These are phyloP conservation scores for Saraca asoca DNA, from an alignment of 331 rosid genomes.

Conservation along the genomic window DNA sequence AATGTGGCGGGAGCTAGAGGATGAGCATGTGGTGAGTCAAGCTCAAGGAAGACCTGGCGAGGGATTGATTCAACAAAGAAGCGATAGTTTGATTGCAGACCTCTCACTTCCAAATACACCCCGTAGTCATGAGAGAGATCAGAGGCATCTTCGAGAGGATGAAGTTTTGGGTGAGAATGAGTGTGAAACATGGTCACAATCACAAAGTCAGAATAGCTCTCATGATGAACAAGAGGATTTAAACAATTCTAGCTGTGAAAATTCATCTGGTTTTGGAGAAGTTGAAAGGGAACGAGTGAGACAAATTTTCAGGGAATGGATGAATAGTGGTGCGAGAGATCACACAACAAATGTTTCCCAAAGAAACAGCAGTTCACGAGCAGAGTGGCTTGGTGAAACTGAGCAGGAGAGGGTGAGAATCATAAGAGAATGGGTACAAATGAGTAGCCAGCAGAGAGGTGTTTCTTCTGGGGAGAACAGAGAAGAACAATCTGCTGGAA, in stretches of 20 bases:
- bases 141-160: constrained; percentile 47
- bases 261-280: constrained; percentile 67
- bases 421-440: constrained; percentile 83
- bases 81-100: constrained; percentile 47
- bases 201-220: constrained; percentile 63
- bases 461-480: constrained; percentile 53
- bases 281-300: constrained; percentile 94
- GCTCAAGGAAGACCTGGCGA: constrained; percentile 66
- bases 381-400: constrained; percentile 77
- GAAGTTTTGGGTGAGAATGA: constrained; percentile 61
- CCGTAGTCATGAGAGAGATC: constrained; percentile 42
- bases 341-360: constrained; percentile 50
- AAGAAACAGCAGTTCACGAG: constrained; percentile 54
- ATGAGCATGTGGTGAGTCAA: constrained; percentile 68
- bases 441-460: constrained; percentile 72
- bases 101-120: constrained; percentile 42
- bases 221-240: constrained; percentile 68
- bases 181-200: constrained; percentile 71
- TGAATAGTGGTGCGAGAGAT: constrained; percentile 66
- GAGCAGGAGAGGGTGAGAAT: constrained; percentile 90
- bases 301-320: constrained; percentile 89
- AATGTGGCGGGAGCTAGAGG: constrained; percentile 90
- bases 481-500: constrained; percentile 68
- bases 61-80: constrained; percentile 52
- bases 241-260: constrained; percentile 57